phyloP scores from a whole-genome alignment of 805 yeast species.

The Yamadazyma ubonensis region DNA sequence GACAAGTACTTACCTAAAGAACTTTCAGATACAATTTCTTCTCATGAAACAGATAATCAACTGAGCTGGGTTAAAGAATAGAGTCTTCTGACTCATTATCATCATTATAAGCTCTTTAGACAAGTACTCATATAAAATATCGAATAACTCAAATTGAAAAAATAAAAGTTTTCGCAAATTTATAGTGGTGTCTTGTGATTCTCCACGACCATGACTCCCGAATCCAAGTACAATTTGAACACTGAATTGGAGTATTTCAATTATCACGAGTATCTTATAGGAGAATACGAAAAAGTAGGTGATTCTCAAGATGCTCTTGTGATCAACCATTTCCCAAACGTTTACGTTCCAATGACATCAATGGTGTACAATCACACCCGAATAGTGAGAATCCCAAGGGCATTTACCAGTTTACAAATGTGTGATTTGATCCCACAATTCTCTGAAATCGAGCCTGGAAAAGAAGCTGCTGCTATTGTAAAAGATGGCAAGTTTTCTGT shows the following conservation, averaged over 20 bases:
- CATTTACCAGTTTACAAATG: constrained; percentile 29
- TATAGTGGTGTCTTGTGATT: background rate
- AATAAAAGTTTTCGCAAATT: constrained; percentile 1
- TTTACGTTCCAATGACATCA: constrained; percentile 38
- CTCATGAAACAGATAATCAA: constrained; percentile 43
- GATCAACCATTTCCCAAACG: constrained; percentile 67
- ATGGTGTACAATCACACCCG: constrained; percentile 40
- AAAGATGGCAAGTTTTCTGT: constrained; percentile 28
- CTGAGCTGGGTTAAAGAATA: constrained; percentile 43
- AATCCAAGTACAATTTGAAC: constrained; percentile 4
- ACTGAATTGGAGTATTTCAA: constrained; percentile 49
- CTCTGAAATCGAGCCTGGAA: constrained; percentile 55
- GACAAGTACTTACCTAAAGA: constrained; percentile 11
- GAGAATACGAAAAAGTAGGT: constrained; percentile 22
- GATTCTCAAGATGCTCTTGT: constrained; percentile 31
- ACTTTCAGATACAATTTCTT: constrained; percentile 20
- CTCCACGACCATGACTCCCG: constrained; percentile 1
- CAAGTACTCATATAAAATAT: constrained; percentile 8
- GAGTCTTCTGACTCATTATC: constrained; percentile 43
- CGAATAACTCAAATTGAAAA: background rate
- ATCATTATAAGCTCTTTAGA: constrained; percentile 25
- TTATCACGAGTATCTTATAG: constrained; percentile 58
- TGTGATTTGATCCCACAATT: constrained; percentile 54
- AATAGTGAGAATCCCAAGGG: constrained; percentile 64
- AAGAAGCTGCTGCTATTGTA: constrained; percentile 57